These are phyloP conservation scores for Mucor piriformis DNA, from an alignment of 371 early-diverging fungal genomes.

Conservation along the genomic window DNA sequence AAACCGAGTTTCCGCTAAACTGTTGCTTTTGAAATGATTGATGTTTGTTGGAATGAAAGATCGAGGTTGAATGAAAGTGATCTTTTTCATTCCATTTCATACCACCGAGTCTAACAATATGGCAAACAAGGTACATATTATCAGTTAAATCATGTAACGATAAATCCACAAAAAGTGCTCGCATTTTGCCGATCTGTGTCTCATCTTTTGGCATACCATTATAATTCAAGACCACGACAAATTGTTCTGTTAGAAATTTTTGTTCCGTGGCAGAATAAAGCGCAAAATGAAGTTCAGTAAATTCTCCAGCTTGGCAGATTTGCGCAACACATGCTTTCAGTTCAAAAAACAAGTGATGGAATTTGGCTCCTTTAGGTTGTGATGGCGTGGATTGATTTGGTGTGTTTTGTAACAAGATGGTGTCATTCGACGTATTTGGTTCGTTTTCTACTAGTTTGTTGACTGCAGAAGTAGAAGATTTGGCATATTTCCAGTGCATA, in stretches of 20 bases:
- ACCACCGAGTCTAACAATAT: constrained; percentile 64
- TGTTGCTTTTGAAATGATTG: constrained; percentile 8
- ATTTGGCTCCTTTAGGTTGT: constrained; percentile 41
- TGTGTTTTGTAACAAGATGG: background rate
- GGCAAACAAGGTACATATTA: constrained; percentile 64
- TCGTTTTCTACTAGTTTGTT: too few species aligned
- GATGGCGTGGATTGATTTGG: background rate
- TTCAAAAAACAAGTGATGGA: constrained; percentile 62
- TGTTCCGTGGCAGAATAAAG: constrained; percentile 57
- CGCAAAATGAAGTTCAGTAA: constrained; percentile 66
- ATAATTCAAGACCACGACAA: constrained; percentile 54
- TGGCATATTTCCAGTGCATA: constrained; percentile 58
- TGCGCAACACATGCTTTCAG: constrained; percentile 68
- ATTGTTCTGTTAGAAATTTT: constrained; percentile 69
- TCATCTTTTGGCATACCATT: constrained; percentile 65
- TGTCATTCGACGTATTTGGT: background rate
- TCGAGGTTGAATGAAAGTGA: constrained; percentile 21
- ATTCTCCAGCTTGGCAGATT: constrained; percentile 67
- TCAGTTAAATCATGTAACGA: constrained; percentile 54
- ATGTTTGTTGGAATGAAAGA: constrained; percentile 20
- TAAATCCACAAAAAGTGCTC: constrained; percentile 64
- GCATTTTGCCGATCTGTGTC: constrained; percentile 50
- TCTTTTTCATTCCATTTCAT: constrained; percentile 63
- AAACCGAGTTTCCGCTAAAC: background rate
- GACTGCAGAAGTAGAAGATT: background rate